These are phyloP conservation scores for Pichia sp. DNA, from an alignment of 1,139 yeast genomes.

Conservation along the genomic window DNA sequence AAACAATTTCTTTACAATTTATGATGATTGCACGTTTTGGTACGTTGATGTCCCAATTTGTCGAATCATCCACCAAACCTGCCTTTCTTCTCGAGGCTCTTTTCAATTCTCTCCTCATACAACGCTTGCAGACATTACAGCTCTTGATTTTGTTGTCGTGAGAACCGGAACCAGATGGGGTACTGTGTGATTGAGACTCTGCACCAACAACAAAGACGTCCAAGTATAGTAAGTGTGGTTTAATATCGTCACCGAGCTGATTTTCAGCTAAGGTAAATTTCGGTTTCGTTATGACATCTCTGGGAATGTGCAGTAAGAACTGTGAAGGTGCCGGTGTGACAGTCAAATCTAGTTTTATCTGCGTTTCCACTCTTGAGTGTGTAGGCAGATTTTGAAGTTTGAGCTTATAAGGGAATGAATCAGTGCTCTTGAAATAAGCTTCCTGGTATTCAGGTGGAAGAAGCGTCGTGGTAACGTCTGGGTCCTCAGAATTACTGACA, in stretches of 20 bases:
- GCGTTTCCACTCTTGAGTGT: conserved; percentile 90
- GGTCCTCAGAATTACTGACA: conserved; percentile 10
- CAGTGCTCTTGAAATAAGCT: conserved; percentile 25
- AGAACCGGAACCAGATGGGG: conserved; percentile 2
- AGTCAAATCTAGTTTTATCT: conserved; percentile 66
- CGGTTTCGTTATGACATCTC: conserved; percentile 81
- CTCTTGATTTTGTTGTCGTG: conserved; percentile 18
- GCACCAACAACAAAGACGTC: conserved; percentile 63
- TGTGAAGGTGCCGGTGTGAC: conserved; percentile 71
- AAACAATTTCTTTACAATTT: conserved; percentile 81
- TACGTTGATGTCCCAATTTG: conserved; percentile 70
- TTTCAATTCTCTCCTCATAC: conserved; percentile 87
- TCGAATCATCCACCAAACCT: conserved; percentile 56
- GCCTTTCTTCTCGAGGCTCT: conserved; percentile 84
- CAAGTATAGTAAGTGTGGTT: conserved; percentile 48
- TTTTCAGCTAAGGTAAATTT: conserved; percentile 60
- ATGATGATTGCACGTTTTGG: conserved; percentile 80
- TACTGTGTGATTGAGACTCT: too few species aligned
- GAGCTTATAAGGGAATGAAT: conserved; percentile 49
- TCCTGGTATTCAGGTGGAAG: conserved; percentile 28
- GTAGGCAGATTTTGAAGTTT: conserved; percentile 59
- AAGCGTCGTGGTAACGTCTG: conserved; percentile 21
- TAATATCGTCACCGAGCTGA: conserved; percentile 38
- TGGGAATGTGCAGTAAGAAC: conserved; percentile 67
- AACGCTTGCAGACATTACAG: conserved; percentile 77